Conservation (phyloP, 73 alveolate species). For the Paramecium bursaria region DNA sequence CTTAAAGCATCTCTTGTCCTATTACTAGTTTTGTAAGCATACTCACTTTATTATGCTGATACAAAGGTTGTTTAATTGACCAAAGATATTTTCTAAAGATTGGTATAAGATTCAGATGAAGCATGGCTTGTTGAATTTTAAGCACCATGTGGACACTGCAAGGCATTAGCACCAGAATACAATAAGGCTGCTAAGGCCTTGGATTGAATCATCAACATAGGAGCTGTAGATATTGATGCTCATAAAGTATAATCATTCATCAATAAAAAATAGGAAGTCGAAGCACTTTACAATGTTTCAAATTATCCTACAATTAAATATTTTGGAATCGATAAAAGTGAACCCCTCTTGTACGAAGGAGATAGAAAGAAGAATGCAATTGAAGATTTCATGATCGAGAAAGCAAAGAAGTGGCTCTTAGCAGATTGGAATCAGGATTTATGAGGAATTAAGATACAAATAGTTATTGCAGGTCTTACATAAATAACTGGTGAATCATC, state of each 20-base stretch:
- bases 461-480: background rate
- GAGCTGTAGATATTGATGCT: slow-evolving; percentile 87
- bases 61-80: slow-evolving; percentile 83
- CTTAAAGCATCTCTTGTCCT: too few relatives aligned
- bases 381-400: slow-evolving; percentile 77
- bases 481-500: slow-evolving; percentile 2
- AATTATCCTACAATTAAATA: slow-evolving; percentile 91
- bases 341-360: slow-evolving; percentile 78
- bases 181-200: slow-evolving; percentile 92
- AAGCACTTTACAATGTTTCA: slow-evolving; percentile 78
- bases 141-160: slow-evolving; percentile 97
- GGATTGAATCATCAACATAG: slow-evolving; percentile 90
- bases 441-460: background rate
- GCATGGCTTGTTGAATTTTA: slow-evolving; percentile 83
- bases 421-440: slow-evolving; percentile 85
- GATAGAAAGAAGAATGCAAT: slow-evolving; percentile 85
- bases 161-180: slow-evolving; percentile 92
- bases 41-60: slow-evolving; percentile 74
- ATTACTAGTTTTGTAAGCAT: too few relatives aligned
- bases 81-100: slow-evolving; percentile 84
- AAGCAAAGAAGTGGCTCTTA: slow-evolving; percentile 77
- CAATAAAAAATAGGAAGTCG: slow-evolving; percentile 64
- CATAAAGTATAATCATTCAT: slow-evolving; percentile 24
- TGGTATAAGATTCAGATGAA: slow-evolving; percentile 83
- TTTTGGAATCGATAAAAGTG: slow-evolving; percentile 83